Base-by-base conservation (phyloP, 169 alveolate genomes). In the Cryptosporidium viatorum region DNA sequence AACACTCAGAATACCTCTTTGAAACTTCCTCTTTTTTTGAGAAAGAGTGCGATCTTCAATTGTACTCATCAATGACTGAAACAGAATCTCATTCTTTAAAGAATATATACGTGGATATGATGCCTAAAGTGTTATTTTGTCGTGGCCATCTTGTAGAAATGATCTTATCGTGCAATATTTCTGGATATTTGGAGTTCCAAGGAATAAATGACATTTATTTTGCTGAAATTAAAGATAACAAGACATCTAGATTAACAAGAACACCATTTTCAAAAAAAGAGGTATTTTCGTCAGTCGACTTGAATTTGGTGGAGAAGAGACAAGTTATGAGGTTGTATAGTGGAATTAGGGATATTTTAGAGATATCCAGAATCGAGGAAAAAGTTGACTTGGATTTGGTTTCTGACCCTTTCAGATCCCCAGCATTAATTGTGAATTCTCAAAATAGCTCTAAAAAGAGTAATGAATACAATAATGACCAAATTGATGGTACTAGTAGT, bases 321-420 rank as follows among this genome's bases (percentile, higher is more conserved):
- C 68, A 59, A 50, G 21, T 80, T 23, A 80, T 80, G 89, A 60
- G 75, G 59, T 21, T 80, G 14, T 80, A 26, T 18, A 65, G 70
- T 23, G 80, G 89, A 16, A 39, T 80, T n/a, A 43, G 43, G 14
- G 68, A 80, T 37, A 45, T 80, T 33, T 39, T 80, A 21, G 89
- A 80, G n/a, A 23, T 73, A 26, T 48, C 80, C 31, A 62, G 18
- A 21, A 41, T 65, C 2, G 75, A 80, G 59, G 39, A 62, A 41
- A 58, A 80, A 23, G n/a, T 62, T 18, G 89, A 80, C 26, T 48
- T 80, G 8, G 89, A 80, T 29, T 62, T 80, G 33, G 52, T 59
- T 21, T 43, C 51, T 39, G 89, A 80, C 37, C 89, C 89, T 21
- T 80, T 80, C 39, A 80, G 89, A 29, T n/a, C 80, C 37, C 89